Conservation (phyloP, 1,284 basidiomycete genomes). For the Salmacisia buchloeana region DNA sequence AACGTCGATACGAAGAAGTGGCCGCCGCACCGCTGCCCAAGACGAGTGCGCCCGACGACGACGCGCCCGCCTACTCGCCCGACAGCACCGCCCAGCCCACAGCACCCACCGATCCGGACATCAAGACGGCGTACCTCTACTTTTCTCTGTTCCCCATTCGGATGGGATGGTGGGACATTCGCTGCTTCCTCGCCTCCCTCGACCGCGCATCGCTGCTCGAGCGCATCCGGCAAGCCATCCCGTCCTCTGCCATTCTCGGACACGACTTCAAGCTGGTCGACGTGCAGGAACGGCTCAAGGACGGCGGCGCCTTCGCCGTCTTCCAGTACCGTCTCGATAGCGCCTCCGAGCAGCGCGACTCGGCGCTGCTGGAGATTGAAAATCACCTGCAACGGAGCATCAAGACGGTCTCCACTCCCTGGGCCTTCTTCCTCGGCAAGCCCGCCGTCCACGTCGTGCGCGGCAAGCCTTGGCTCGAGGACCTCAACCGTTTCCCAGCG, state of each 20-base stretch:
- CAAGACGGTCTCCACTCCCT: slow-evolving; percentile 25
- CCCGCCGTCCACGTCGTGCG: slow-evolving; percentile 39
- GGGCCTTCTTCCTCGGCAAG: slow-evolving; percentile 20
- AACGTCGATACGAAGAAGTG: not conserved
- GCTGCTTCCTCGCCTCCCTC: slow-evolving; percentile 27
- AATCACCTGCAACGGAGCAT: slow-evolving; percentile 25
- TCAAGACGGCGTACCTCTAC: slow-evolving; percentile 9
- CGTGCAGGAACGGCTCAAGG: slow-evolving; percentile 34
- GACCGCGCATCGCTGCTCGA: slow-evolving; percentile 26
- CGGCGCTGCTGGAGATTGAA: slow-evolving; percentile 32
- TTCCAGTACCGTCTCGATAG: slow-evolving; percentile 13
- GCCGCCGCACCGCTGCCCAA: not conserved
- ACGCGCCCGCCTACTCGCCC: not conserved
- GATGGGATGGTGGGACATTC: slow-evolving; percentile 36
- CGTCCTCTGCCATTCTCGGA: slow-evolving; percentile 26
- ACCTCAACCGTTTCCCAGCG: slow-evolving; percentile 40
- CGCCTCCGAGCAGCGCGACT: slow-evolving; percentile 23
- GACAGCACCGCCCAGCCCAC: not conserved
- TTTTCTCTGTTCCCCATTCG: slow-evolving; percentile 38
- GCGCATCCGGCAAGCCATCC: slow-evolving; percentile 28
- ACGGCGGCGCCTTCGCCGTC: slow-evolving; percentile 32
- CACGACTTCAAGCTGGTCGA: slow-evolving; percentile 40
- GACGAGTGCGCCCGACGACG: not conserved
- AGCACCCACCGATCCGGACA: not conserved
- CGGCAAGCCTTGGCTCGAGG: slow-evolving; percentile 40